Percentiles rank a stretch among this genome's conserved stretches.
phyloP scores from a whole-genome alignment of 345 rosid genomes.

The Salix viminalis region DNA sequence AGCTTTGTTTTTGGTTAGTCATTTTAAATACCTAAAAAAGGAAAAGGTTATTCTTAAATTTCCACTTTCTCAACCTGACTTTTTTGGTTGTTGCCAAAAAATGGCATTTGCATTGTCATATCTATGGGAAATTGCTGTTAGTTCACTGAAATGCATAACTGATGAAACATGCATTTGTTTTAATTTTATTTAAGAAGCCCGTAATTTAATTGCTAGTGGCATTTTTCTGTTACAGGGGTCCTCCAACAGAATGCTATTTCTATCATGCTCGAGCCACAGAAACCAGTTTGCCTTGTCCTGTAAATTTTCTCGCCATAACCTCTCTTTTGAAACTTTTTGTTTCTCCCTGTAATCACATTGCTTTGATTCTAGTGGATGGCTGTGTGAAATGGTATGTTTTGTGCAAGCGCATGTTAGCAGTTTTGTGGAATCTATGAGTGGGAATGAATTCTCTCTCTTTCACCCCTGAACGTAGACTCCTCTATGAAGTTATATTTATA shows the following conservation, averaged over 20 bases:
- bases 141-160: neutral
- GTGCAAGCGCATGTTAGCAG: neutral
- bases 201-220: constrained; percentile 1
- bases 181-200: neutral
- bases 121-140: neutral
- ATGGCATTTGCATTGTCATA: neutral
- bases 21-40: neutral
- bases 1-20: neutral
- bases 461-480: neutral
- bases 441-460: neutral
- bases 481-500: neutral
- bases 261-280: constrained; percentile 83
- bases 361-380: neutral
- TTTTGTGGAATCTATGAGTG: neutral
- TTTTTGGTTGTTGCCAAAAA: neutral
- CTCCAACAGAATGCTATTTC: constrained; percentile 86
- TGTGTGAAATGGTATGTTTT: neutral
- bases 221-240: constrained; percentile 61
- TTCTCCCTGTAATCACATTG: neutral
- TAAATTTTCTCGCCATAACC: neutral
- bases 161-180: neutral
- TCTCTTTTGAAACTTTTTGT: neutral
- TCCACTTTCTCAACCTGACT: neutral
- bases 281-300: constrained; percentile 44
- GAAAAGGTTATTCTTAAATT: neutral